Percentiles rank a stretch among this genome's conserved stretches.
These are phyloP conservation scores for Priceomyces melissophilus DNA, from an alignment of 805 yeast species.

Conservation along the genomic window DNA sequence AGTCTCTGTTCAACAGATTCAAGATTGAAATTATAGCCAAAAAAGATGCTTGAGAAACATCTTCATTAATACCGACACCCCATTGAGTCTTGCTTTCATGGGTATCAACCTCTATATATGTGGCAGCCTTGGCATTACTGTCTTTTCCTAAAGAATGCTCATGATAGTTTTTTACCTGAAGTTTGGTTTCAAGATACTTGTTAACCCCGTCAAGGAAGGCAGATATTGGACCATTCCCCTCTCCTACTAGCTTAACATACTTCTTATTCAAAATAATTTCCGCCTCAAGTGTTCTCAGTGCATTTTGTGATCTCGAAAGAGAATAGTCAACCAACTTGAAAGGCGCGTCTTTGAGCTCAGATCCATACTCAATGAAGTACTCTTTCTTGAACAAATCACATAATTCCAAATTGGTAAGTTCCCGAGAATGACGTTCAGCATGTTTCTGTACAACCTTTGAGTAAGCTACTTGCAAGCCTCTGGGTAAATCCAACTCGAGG, in stretches of 20 bases:
- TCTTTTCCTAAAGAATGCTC: conserved; percentile 80
- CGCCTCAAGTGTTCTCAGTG: conserved; percentile 45
- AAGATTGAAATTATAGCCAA: conserved; percentile 63
- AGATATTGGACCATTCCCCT: conserved; percentile 82
- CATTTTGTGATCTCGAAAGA: conserved; percentile 35
- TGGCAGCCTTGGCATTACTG: conserved; percentile 69
- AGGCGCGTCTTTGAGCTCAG: conserved; percentile 19
- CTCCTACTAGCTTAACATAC: conserved; percentile 45
- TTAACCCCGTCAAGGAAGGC: conserved; percentile 65
- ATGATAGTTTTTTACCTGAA: conserved; percentile 67
- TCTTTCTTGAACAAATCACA: conserved; percentile 60
- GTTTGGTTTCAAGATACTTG: conserved; percentile 41
- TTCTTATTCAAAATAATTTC: conserved; percentile 47
- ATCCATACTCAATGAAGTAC: conserved; percentile 42
- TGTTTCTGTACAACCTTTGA: conserved; percentile 65
- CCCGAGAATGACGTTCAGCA: conserved; percentile 72
- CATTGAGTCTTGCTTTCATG: conserved; percentile 40
- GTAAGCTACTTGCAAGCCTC: conserved; percentile 74
- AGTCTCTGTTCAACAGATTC: conserved; percentile 38
- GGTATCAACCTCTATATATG: conserved; percentile 52
- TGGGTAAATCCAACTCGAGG: conserved; percentile 76
- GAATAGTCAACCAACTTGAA: conserved; percentile 47
- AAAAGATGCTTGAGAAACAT: conserved; percentile 82
- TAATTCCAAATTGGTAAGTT: conserved; percentile 62
- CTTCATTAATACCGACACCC: conserved; percentile 94